Percentiles rank a stretch among this genome's conserved stretches.
These are phyloP conservation scores for Kuraishia capsulata DNA, from an alignment of 805 yeast species.

Conservation along the genomic window DNA sequence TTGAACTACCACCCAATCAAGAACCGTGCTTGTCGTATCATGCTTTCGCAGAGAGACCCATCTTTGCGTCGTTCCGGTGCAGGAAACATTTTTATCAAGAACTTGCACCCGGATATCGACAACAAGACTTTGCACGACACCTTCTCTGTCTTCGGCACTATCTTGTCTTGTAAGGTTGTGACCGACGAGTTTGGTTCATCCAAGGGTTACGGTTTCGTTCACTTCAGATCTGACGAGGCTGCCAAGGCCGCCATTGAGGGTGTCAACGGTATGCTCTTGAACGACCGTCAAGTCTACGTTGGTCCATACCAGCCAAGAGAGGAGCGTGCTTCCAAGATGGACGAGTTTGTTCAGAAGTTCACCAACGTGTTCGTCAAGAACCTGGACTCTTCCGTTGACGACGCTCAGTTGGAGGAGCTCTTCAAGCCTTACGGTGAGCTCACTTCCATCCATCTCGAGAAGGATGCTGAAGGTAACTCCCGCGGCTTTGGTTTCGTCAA, in stretches of 20 bases:
- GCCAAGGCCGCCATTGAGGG: conserved; percentile 94
- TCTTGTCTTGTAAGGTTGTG: conserved; percentile 95
- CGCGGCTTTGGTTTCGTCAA: conserved; percentile 96
- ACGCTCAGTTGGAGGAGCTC: conserved; percentile 61
- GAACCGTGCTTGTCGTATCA: conserved; percentile 96
- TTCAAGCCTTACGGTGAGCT: conserved; percentile 69
- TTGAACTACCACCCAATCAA: conserved; percentile 90
- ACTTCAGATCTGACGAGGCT: conserved; percentile 86
- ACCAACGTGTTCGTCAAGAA: conserved; percentile 95
- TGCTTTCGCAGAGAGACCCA: conserved; percentile 99
- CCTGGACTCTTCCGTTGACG: conserved; percentile 62
- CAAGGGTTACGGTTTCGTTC: conserved; percentile 96
- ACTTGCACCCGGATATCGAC: conserved; percentile 96
- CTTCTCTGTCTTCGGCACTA: conserved; percentile 92
- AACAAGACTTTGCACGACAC: conserved; percentile 98
- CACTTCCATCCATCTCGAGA: conserved; percentile 76
- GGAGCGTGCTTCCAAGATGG: conserved; percentile 91
- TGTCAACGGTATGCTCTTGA: conserved; percentile 96
- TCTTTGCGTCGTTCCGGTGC: conserved; percentile 89
- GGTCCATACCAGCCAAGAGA: conserved; percentile 88
- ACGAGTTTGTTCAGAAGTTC: conserved; percentile 84
- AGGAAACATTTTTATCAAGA: conserved; percentile 96
- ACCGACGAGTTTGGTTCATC: conserved; percentile 87
- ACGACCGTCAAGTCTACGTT: conserved; percentile 92
- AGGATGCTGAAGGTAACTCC: conserved; percentile 79